Conservation (phyloP, 495 filamentous ascomycete genomes). For the Neurospora sp. region DNA sequence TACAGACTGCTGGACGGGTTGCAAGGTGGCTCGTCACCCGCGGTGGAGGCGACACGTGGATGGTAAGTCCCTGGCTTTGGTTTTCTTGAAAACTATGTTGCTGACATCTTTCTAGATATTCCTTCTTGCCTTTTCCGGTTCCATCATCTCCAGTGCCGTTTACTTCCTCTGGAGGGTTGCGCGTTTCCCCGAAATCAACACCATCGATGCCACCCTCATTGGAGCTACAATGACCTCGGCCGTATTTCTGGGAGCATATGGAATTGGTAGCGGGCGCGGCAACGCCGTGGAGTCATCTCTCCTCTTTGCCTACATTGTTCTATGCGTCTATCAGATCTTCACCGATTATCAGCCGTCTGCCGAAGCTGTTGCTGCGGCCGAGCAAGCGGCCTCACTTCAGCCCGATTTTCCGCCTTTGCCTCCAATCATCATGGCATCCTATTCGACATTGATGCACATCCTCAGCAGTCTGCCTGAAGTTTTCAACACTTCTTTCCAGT, state of each 20-base stretch:
- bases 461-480: conserved; percentile 73
- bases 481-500: conserved; percentile 74
- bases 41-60: conserved; percentile 89
- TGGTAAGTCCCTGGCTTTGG: conserved; percentile 52
- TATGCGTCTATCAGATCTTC: conserved; percentile 98
- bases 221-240: conserved; percentile 85
- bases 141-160: conserved; percentile 82
- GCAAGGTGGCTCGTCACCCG: conserved; percentile 93
- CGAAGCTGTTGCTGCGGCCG: conserved; percentile 43
- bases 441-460: conserved; percentile 79
- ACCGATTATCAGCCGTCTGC: conserved; percentile 86
- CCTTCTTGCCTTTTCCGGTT: conserved; percentile 76
- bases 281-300: conserved; percentile 94
- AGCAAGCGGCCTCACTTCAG: conserved; percentile 39
- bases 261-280: conserved; percentile 86
- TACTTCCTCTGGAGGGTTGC: conserved; percentile 96
- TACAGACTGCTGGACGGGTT: conserved; percentile 87
- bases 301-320: conserved; percentile 90
- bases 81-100: not conserved
- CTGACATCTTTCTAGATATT: conserved; percentile 51
- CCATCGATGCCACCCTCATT: conserved; percentile 88
- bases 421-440: conserved; percentile 97
- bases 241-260: conserved; percentile 85
- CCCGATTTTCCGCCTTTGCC: conserved; percentile 88
- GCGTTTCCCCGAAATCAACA: conserved; percentile 84